These are phyloP conservation scores for Botrytis porri DNA, from an alignment of 2,329 filamentous ascomycete genomes.

Conservation along the genomic window DNA sequence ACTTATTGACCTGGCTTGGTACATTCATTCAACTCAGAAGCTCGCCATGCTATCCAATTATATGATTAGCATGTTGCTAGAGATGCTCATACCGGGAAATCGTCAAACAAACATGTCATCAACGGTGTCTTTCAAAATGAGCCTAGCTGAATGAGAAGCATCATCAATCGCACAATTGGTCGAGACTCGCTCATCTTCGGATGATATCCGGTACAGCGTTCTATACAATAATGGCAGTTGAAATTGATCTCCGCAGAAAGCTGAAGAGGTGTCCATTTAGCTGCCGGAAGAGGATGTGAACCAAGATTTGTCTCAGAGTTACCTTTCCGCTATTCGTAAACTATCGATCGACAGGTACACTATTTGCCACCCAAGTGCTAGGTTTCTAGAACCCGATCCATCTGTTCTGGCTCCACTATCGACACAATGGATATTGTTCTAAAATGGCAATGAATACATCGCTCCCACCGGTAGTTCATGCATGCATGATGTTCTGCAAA, in stretches of 20 bases:
- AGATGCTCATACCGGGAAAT: background rate
- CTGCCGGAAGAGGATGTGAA: background rate
- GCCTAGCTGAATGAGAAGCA: background rate
- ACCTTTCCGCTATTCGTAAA: background rate
- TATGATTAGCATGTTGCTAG: background rate
- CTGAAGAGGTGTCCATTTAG: background rate
- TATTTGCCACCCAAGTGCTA: background rate
- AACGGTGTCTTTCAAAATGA: background rate
- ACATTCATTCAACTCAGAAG: background rate
- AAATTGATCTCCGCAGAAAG: background rate
- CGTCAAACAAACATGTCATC: background rate
- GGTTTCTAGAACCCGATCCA: background rate
- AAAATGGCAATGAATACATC: background rate
- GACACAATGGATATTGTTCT: background rate
- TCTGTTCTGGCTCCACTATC: background rate
- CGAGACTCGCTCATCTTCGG: background rate
- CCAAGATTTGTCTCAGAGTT: background rate
- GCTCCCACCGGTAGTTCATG: conserved; percentile 6
- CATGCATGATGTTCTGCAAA: conserved; percentile 5
- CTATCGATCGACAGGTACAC: background rate
- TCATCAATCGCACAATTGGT: background rate
- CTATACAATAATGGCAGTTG: background rate
- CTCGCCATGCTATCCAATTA: background rate
- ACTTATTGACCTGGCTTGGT: background rate
- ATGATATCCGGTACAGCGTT: background rate